Evolutionary conservation across 176 grass and related monocot species (phyloP).

Genomic region (Triticum urartu): DNA sequence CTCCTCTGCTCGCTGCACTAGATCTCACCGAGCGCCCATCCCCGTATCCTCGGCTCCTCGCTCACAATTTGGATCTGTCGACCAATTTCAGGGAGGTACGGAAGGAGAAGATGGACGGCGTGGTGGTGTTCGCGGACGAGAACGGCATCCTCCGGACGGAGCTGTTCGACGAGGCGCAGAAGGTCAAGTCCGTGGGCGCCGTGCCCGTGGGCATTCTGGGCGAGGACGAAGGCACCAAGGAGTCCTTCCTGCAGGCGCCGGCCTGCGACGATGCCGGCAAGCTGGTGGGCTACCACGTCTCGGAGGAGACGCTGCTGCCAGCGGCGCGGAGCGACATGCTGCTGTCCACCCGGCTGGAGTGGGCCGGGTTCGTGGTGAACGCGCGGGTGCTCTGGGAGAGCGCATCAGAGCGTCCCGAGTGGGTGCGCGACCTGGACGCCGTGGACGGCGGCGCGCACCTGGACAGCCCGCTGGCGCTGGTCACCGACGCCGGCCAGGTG

Average conservation of each 20-base stretch:
- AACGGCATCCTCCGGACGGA: slow-evolving; percentile 80
- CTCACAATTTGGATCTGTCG: slow-evolving; percentile 12
- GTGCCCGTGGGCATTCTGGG: slow-evolving; percentile 63
- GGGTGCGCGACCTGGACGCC: slow-evolving; percentile 70
- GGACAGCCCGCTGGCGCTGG: slow-evolving; percentile 53
- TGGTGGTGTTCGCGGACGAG: slow-evolving; percentile 96
- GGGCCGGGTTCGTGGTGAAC: slow-evolving; percentile 79
- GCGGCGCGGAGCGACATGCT: slow-evolving; percentile 50
- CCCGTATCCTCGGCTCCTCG: neutral
- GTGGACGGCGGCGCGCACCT: slow-evolving; percentile 17
- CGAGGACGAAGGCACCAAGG: slow-evolving; percentile 55
- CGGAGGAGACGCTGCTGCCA: slow-evolving; percentile 41
- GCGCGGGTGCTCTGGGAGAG: slow-evolving; percentile 67
- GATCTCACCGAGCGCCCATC: slow-evolving; percentile 15
- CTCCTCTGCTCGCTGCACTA: neutral
- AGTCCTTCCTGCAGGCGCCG: slow-evolving; percentile 72
- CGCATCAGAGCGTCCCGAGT: slow-evolving; percentile 37
- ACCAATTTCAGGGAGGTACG: slow-evolving; percentile 46
- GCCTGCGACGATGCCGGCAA: slow-evolving; percentile 64
- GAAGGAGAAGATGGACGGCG: slow-evolving; percentile 56
- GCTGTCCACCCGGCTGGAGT: slow-evolving; percentile 62
- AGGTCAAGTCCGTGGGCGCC: slow-evolving; percentile 65
- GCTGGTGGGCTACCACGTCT: slow-evolving; percentile 68
- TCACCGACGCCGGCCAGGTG: slow-evolving; percentile 57
- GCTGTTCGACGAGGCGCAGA: slow-evolving; percentile 91